Evolutionary conservation across 202 grass and related monocot genomes (phyloP).

Genomic region (Alloteropsis angusta): DNA sequence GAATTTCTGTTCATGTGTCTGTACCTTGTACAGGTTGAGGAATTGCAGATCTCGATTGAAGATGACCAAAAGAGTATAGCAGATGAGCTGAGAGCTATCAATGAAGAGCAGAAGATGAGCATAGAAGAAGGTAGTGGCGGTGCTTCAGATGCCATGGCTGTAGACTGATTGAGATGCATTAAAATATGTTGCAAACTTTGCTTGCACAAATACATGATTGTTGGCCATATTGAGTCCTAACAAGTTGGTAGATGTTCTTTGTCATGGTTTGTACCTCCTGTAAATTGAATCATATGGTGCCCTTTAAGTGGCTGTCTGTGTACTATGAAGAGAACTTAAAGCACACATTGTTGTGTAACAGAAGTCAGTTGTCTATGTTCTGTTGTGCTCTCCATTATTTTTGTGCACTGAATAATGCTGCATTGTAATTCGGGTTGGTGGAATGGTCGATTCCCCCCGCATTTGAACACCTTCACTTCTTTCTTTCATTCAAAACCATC

Average conservation of each 20-base stretch:
- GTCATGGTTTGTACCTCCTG: not conserved
- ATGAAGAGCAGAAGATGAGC: constrained; percentile 53
- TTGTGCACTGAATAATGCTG: not conserved
- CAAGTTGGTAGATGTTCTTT: not conserved
- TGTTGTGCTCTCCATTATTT: not conserved
- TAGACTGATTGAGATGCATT: constrained; percentile 43
- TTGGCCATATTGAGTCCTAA: not conserved
- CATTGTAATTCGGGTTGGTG: not conserved
- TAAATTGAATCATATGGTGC: constrained; percentile 1
- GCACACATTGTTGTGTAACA: not conserved
- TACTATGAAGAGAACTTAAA: not conserved
- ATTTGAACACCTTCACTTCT: too few species aligned
- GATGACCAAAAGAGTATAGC: constrained; percentile 74
- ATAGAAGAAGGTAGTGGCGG: constrained; percentile 54
- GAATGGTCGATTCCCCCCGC: too few species aligned
- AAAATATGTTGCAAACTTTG: not conserved
- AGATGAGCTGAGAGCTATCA: constrained; percentile 48
- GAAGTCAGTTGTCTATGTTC: not conserved
- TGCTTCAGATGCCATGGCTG: constrained; percentile 75
- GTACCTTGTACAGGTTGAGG: constrained; percentile 55
- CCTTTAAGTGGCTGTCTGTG: not conserved
- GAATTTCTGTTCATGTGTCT: not conserved
- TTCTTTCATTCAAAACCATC: too few species aligned
- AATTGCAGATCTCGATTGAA: constrained; percentile 79
- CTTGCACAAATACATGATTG: not conserved